Base-by-base conservation (phyloP, 2,329 filamentous ascomycete genomes). In the Incumbomyces lentus region DNA sequence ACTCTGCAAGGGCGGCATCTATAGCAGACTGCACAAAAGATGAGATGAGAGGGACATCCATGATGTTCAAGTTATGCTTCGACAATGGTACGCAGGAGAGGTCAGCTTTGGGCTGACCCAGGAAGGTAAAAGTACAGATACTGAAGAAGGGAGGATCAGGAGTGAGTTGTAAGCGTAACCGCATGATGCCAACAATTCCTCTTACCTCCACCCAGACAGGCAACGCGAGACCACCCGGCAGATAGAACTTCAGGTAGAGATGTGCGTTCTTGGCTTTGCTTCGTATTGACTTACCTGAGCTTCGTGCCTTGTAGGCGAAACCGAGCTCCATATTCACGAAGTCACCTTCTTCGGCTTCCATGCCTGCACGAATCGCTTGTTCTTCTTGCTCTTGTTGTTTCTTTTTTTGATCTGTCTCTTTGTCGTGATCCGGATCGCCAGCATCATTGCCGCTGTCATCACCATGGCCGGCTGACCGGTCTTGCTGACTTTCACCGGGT, bases 291-390 rank as follows among this genome's bases (percentile, higher is more conserved):
- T 76, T 78, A 26, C 74, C 73, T 7, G 73, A 75, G 0, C 76
- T 75, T 26, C 79, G 72, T 8, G 79, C 77, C 31, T 81, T 73
- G 61, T 88, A 89, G 1, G 84, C 79, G 56, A 88, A 82, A 0
- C 81, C 82, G 13, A 87, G 68, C 59, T 89, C 84, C 44, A 88
- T 64, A 57, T 88, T 88, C 60, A 87, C 74, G 56, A 87, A 87
- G 52, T 86, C 82, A 10, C 83, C 83, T 59, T 86, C 81, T 61
- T 86, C 83, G 2, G 81, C 82, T 55, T 84, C 79, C 79, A 86
- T 82, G 1, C 79, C 81, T 55, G 80, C 72, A 8, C 64, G 66
- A 31, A 71, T 59, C 32, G 65, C 63, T 45, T 66, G 52, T 33
- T 63, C 50, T 40, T 63, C 56, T 37, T 59, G 52, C 14, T 61